These are phyloP conservation scores for Pyrus betulifolia DNA, from an alignment of 306 rosid species.

Conservation along the genomic window DNA sequence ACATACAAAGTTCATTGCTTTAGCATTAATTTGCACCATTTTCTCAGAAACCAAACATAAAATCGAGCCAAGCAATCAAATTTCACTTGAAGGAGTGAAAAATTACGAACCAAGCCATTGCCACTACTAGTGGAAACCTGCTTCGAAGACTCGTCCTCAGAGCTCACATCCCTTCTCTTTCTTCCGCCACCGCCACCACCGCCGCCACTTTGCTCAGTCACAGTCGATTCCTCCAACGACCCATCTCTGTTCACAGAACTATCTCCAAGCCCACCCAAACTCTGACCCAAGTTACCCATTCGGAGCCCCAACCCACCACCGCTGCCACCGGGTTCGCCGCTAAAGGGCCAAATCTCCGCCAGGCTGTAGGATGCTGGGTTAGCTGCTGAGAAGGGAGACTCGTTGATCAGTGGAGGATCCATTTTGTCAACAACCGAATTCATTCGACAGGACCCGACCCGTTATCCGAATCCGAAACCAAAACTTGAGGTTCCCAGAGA, in stretches of 20 bases:
- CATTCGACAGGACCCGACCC: constrained; percentile 7
- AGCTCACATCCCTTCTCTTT: constrained; percentile 55
- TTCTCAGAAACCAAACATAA: not conserved
- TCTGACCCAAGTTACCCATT: constrained; percentile 24
- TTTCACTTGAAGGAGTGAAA: not conserved
- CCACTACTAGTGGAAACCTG: constrained; percentile 45
- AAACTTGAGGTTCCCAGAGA: not conserved
- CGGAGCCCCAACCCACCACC: constrained; percentile 43
- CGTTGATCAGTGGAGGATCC: constrained; percentile 74
- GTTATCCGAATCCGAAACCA: not conserved
- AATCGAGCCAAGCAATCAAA: constrained; percentile 9
- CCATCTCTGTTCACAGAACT: constrained; percentile 35
- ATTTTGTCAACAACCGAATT: constrained; percentile 24
- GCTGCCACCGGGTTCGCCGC: constrained; percentile 12
- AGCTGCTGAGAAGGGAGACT: constrained; percentile 66
- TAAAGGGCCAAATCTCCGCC: constrained; percentile 77
- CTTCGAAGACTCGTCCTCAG: constrained; percentile 69
- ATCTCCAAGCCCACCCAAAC: constrained; percentile 30
- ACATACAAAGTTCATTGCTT: not conserved
- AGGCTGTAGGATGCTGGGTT: constrained; percentile 65
- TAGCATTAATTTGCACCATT: not conserved
- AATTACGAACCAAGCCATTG: constrained; percentile 46
- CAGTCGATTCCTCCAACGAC: constrained; percentile 64
- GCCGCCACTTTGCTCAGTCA: constrained; percentile 54
- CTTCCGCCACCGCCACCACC: constrained; percentile 31